These are phyloP conservation scores for Fusarium piperis DNA, from an alignment of 2,329 filamentous ascomycete species.

Conservation along the genomic window DNA sequence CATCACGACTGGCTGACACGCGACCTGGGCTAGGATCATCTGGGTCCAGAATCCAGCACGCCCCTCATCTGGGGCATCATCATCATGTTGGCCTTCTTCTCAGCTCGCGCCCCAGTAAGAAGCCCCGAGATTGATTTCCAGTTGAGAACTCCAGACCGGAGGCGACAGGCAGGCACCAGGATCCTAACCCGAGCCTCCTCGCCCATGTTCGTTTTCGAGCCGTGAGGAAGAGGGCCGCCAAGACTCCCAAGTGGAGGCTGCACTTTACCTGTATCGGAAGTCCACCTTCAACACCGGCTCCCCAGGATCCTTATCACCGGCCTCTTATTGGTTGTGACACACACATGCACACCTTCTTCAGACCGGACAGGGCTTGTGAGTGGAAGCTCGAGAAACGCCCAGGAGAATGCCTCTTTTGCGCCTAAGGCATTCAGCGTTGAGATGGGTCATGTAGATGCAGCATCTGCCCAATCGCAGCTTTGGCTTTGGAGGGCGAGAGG, in stretches of 20 bases:
- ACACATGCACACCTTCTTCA: slow-evolving; percentile 6
- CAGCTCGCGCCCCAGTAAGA: slow-evolving; percentile 12
- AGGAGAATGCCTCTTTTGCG: neutral
- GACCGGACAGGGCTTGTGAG: slow-evolving; percentile 16
- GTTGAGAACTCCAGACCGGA: neutral
- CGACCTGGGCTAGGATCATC: slow-evolving; percentile 7
- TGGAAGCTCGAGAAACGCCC: neutral
- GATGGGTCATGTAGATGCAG: neutral
- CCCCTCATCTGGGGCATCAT: slow-evolving; percentile 8
- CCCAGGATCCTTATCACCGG: slow-evolving; percentile 31
- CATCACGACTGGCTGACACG: slow-evolving; percentile 11
- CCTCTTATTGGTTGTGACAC: slow-evolving; percentile 17
- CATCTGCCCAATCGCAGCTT: slow-evolving; percentile 11
- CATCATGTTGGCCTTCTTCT: neutral
- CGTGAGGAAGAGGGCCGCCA: slow-evolving; percentile 11
- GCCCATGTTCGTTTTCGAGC: slow-evolving; percentile 1
- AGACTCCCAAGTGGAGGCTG: slow-evolving; percentile 19
- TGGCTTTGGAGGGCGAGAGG: slow-evolving; percentile 14
- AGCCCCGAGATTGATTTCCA: neutral
- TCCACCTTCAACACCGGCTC: slow-evolving; percentile 34
- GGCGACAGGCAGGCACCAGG: neutral
- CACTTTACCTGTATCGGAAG: slow-evolving; percentile 37
- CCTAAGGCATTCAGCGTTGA: slow-evolving; percentile 19
- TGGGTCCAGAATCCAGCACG: neutral
- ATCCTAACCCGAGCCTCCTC: neutral